Base-by-base conservation (phyloP, 2,329 filamentous ascomycete genomes). In the Cercospora sp. region DNA sequence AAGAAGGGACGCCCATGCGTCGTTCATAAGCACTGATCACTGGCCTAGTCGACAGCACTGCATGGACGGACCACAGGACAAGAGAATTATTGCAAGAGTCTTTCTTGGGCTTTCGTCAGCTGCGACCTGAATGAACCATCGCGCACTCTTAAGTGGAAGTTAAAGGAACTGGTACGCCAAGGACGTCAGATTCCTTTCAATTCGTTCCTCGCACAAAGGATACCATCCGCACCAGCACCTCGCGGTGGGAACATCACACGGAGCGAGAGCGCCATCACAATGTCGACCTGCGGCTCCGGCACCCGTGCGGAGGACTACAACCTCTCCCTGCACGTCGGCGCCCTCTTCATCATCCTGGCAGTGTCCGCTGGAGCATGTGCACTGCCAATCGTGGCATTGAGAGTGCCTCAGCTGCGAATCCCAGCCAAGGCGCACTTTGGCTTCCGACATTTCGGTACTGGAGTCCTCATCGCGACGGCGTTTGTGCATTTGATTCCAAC, bases 401-500 rank as follows among this genome's bases (percentile, higher is more conserved):
- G 83, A 30, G 86, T 88, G 67, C 87, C 87, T 7, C 80, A 82
- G 13, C 78, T 89, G 59, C 85, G 84, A 12, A 85, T 88, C 45
- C 86, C 87, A 12, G 82, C 84, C 16, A 82, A 82, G 26, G 84
- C 85, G 72, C 82, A 88, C 57, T 88, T 88, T 73, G 76, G 86
- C 45, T 86, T 85, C 1, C 82, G 86, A 70, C 86, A 88, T 74
- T 86, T 86, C 68, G 84, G 84, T 28, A 86, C 84, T 0, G 84
- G 84, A 9, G 84, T 86, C 5, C 76, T 86, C 51, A 84, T 86
- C 63, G 84, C 84, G 12, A 86, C 84, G 13, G 84, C 84, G 21
- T 86, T 86, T 70, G 83, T 86, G 5, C 84, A 86, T 74, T 79
- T 89, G 18, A 82, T 89, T 9, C 87, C 86, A 3, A 88, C 86